phyloP scores from a whole-genome alignment of 495 filamentous ascomycete genomes.

The Copromyces sp. region DNA sequence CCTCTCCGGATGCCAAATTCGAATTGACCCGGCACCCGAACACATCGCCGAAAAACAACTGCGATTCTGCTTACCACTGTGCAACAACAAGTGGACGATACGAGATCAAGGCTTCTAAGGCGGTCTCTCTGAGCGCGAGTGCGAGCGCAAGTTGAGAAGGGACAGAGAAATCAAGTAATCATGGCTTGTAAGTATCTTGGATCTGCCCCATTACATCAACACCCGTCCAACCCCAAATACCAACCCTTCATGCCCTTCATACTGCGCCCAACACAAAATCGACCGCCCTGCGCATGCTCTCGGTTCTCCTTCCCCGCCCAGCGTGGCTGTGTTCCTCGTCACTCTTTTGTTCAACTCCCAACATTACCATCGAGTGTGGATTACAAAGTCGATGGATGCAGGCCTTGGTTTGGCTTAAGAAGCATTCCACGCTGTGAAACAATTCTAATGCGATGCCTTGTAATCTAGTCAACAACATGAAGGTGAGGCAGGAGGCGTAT shows the following conservation, averaged over 20 bases:
- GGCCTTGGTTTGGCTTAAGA: neutral
- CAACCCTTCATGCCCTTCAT: neutral
- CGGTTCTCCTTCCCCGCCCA: neutral
- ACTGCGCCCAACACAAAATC: neutral
- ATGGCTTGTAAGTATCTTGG: neutral
- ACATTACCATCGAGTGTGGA: neutral
- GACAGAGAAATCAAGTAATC: neutral
- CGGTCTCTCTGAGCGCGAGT: neutral
- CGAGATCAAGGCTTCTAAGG: neutral
- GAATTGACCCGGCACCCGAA: neutral
- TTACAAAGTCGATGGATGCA: neutral
- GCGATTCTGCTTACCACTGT: neutral
- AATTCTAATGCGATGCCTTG: constrained; percentile 21
- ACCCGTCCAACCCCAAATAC: neutral
- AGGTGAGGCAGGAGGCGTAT: constrained; percentile 24
- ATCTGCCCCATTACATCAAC: neutral
- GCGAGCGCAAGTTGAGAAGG: neutral
- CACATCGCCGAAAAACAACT: neutral
- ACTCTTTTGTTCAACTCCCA: neutral
- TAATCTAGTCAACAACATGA: constrained; percentile 24
- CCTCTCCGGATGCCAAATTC: neutral
- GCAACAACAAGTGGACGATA: neutral
- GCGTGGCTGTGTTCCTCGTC: neutral
- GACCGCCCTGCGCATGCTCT: neutral
- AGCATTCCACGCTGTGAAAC: neutral